Evolutionary conservation across 2,329 filamentous ascomycete species (phyloP), one percentile per base, ranked within the genome.

Genomic region (Phialemoniopsis sp.): DNA sequence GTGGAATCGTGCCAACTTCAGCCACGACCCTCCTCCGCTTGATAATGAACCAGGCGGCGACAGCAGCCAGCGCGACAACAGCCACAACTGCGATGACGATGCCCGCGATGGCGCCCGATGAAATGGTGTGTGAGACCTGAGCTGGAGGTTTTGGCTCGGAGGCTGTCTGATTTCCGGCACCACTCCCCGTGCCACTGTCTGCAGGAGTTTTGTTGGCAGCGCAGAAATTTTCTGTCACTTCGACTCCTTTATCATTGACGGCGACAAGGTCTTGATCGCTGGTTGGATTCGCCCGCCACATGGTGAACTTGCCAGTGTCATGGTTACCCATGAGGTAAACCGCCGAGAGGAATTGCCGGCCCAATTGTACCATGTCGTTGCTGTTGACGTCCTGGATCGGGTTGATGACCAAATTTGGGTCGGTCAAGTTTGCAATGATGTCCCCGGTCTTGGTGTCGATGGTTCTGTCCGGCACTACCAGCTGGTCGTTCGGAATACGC

Each of bases 241-340:
- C 35, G n/a, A 12, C 8, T 8, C 26, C 26, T 9, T 15, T 14
- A 5, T 21, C 16, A 32, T 46, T 44, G n/a, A 46, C 42, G 8
- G 43, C 43, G 1, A 49, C 43, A 3, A 49, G 40, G 17, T 49
- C 38, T 3, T 21, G 9, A 13, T 13, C 13, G 0, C 32, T 19
- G 0, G 42, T 47, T 0, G 42, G 37, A 26, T 46, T 46, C 21
- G 43, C 42, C 3, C 28, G 31, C 53, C 42, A 51, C 13, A 54
- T 43, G 16, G 49, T 50, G 19, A 53, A 56, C 36, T 43, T n/a
- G 9, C 39, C 29, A 9, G 38, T 32, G 19, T 55, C 52, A 29
- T 60, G 46, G 39, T 62, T 56, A 35, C 58, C 48, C 29, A 54
- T 45, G 12, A 61, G 41, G 32, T 61, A 59, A 2, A 54, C 52